A percentile compares a stretch with the other conserved stretches of the same genome.
These are phyloP conservation scores for Magnolia officinalis DNA, from an alignment of 164 flowering plant species.

Conservation along the genomic window DNA sequence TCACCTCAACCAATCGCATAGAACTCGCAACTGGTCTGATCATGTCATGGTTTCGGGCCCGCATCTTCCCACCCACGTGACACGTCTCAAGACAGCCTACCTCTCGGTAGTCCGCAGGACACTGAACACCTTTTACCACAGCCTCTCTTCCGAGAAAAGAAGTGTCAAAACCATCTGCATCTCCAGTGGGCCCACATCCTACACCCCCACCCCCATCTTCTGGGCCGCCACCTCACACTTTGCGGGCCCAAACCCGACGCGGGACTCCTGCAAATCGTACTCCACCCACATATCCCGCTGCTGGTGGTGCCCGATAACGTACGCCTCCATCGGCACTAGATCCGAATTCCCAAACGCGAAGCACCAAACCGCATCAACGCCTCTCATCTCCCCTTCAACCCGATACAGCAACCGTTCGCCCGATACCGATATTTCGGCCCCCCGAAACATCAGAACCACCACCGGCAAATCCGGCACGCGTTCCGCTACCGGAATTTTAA, in stretches of 20 bases:
- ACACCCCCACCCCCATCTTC: neutral
- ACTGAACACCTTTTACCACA: neutral
- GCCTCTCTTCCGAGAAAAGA: neutral
- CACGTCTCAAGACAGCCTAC: neutral
- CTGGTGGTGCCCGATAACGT: slow-evolving; percentile 78
- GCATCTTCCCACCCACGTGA: neutral
- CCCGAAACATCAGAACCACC: slow-evolving; percentile 63
- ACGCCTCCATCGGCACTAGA: slow-evolving; percentile 59
- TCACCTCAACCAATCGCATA: neutral
- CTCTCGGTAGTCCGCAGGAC: neutral
- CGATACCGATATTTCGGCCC: slow-evolving; percentile 70
- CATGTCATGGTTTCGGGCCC: neutral
- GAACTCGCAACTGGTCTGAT: neutral
- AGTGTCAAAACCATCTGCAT: no score
- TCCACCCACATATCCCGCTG: slow-evolving; percentile 91
- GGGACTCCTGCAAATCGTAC: slow-evolving; percentile 54
- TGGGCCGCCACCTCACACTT: slow-evolving; percentile 57
- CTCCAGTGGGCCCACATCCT: no score
- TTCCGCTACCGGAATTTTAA: slow-evolving; percentile 25
- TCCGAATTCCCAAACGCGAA: slow-evolving; percentile 90
- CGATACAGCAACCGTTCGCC: slow-evolving; percentile 55
- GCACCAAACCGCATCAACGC: slow-evolving; percentile 51
- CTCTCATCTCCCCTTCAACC: slow-evolving; percentile 43
- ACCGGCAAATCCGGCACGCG: slow-evolving; percentile 39
- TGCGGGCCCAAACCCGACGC: slow-evolving; percentile 66